Evolutionary conservation across 2,329 filamentous ascomycete genomes (phyloP), one percentile per base, ranked within the genome.

Genomic region (Aschersonia sp.): DNA sequence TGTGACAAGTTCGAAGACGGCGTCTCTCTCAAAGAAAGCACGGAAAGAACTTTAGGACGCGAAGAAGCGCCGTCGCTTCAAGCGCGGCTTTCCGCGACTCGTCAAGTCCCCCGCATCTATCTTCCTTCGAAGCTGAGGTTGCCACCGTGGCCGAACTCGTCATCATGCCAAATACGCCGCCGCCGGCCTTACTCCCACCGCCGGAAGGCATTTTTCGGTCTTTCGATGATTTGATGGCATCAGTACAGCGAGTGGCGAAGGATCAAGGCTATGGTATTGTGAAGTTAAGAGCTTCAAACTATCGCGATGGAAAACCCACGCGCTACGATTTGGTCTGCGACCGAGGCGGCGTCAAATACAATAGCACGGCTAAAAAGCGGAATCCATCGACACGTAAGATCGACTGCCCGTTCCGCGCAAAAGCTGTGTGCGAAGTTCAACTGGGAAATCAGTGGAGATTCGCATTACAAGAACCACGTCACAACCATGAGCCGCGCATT

Each of bases 391-490:
- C 76, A 42, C 74, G 76, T 58, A 80, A 80, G 62, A 74, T 80
- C 48, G 76, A 80, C 58, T 80, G 76, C 48, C 76, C 76, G 9
- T 80, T 77, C 65, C 73, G 75, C 46, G 76, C 76, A 48, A 80
- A 80, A 63, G 76, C 76, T 30, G 76, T 80, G 29, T 80, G 76
- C 52, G 76, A 80, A 56, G 76, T 80, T 6, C 75, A 78, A 58
- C 65, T 80, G 9, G 72, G 72, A 41, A 77, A 79, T 51, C 76
- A 79, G 60, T 80, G 76, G 76, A 73, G 76, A n/a, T 80, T 80
- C 52, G 73, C 72, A 6, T 71, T 80, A 9, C 76, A 79, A 50
- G 74, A 78, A 48, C 60, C 68, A n/a, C 67, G 74, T 11, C 76
- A 80, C 57, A 80, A 80, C 59, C 76, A 80, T 57, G 76, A 79